Percentiles rank a stretch among this genome's conserved stretches.
These are phyloP conservation scores for Hypericum perforatum DNA, from an alignment of 345 rosid species.

Conservation along the genomic window DNA sequence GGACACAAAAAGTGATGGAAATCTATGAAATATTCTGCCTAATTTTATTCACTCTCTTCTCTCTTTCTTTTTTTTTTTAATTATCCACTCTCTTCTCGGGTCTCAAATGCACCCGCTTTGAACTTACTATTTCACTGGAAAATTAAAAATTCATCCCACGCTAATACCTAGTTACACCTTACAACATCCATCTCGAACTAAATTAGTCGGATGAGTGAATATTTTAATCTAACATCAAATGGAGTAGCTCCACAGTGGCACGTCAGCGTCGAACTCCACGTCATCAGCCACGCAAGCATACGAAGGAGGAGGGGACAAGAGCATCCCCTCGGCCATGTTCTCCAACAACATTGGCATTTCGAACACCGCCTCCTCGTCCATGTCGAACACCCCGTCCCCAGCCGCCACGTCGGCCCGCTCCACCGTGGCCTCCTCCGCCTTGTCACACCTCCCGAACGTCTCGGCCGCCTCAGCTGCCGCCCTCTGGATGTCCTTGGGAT, in stretches of 20 bases:
- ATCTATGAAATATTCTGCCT: no score
- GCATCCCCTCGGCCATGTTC: conserved; percentile 74
- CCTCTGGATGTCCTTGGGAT: conserved; percentile 59
- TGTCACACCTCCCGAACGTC: conserved; percentile 12
- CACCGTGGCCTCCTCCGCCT: neutral
- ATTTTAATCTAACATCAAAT: neutral
- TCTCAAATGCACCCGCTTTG: no score
- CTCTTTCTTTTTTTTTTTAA: no score
- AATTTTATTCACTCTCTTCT: no score
- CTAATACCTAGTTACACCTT: no score
- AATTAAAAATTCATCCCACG: no score
- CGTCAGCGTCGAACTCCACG: conserved; percentile 26
- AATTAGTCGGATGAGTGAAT: no score
- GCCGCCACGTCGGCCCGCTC: conserved; percentile 5
- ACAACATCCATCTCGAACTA: no score
- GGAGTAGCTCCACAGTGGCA: conserved; percentile 54
- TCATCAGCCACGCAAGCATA: conserved; percentile 20
- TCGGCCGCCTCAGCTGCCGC: conserved; percentile 62
- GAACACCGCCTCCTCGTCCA: conserved; percentile 60
- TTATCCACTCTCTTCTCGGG: no score
- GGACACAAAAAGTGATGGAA: no score
- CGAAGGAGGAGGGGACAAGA: conserved; percentile 57
- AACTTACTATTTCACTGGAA: no score
- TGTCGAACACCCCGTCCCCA: conserved; percentile 23
- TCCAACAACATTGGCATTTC: conserved; percentile 52